These are phyloP conservation scores for Blastobotrys indianensis DNA, from an alignment of 1,139 yeast genomes.

Conservation along the genomic window DNA sequence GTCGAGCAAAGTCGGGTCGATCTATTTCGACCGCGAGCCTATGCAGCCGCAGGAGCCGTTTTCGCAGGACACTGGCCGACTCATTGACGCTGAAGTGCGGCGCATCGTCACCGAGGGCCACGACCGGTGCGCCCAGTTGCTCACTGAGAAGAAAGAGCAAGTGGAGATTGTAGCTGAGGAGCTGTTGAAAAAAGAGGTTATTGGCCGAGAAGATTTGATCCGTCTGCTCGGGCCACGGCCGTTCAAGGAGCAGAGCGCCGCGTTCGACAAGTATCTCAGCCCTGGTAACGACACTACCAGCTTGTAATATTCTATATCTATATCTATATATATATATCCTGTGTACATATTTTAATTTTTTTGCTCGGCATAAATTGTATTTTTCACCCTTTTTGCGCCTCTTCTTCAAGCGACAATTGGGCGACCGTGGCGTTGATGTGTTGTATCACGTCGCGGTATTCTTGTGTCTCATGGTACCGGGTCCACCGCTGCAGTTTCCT, in stretches of 20 bases:
- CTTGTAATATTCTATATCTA: too few species aligned
- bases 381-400: too few species aligned
- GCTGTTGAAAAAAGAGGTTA: slow-evolving; percentile 72
- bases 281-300: slow-evolving; percentile 2
- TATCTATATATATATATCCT: too few species aligned
- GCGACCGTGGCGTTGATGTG: too few species aligned
- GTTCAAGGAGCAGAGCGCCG: slow-evolving; percentile 83
- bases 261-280: slow-evolving; percentile 73
- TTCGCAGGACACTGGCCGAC: slow-evolving; percentile 76
- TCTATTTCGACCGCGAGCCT: slow-evolving; percentile 64
- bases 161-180: slow-evolving; percentile 86
- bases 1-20: slow-evolving; percentile 79
- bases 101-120: slow-evolving; percentile 78
- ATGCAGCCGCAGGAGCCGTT: slow-evolving; percentile 57
- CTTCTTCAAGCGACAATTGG: too few species aligned
- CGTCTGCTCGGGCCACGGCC: slow-evolving; percentile 83
- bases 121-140: slow-evolving; percentile 56
- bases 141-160: slow-evolving; percentile 63
- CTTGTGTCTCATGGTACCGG: too few species aligned
- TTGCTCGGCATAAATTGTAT: too few species aligned
- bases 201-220: slow-evolving; percentile 88
- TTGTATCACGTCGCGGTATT: too few species aligned
- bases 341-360: too few species aligned
- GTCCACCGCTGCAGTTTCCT: too few species aligned
- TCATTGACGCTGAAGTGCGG: slow-evolving; percentile 80